A percentile compares a stretch with the other conserved stretches of the same genome.
phyloP scores from a whole-genome alignment of 192 early-diverging fungal genomes.

The Coemansia sp. region DNA sequence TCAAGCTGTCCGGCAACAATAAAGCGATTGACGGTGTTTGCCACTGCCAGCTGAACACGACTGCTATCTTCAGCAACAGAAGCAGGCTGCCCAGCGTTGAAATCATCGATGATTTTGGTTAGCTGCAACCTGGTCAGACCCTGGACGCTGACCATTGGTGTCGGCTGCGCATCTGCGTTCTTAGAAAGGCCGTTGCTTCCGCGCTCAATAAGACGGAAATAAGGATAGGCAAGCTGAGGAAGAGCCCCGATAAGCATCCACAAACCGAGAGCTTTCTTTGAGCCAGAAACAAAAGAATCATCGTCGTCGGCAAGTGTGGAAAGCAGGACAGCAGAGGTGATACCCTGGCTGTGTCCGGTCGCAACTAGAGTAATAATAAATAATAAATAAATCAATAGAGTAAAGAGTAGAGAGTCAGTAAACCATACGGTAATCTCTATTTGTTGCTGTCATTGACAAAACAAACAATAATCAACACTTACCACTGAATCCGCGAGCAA shows the following conservation, averaged over 20 bases:
- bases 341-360: constrained; percentile 91
- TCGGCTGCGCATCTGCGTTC: neutral
- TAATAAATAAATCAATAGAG: neutral
- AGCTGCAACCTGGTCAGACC: neutral
- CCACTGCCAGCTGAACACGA: neutral
- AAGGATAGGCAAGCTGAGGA: neutral
- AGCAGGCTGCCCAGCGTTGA: constrained; percentile 17
- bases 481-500: too few relatives aligned
- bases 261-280: constrained; percentile 61
- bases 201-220: neutral
- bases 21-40: neutral
- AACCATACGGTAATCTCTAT: too few relatives aligned
- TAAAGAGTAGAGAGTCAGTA: too few relatives aligned
- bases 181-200: neutral
- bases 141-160: neutral
- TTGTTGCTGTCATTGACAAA: too few relatives aligned
- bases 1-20: neutral
- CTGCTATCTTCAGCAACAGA: too few relatives aligned
- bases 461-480: too few relatives aligned
- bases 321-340: constrained; percentile 83
- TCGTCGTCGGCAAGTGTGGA: constrained; percentile 77
- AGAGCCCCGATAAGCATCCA: neutral
- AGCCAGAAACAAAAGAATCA: constrained; percentile 74
- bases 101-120: constrained; percentile 6
- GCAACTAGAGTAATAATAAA: constrained; percentile 18